These are phyloP conservation scores for Daldinia caldariorum DNA, from an alignment of 495 filamentous ascomycete species.

Conservation along the genomic window DNA sequence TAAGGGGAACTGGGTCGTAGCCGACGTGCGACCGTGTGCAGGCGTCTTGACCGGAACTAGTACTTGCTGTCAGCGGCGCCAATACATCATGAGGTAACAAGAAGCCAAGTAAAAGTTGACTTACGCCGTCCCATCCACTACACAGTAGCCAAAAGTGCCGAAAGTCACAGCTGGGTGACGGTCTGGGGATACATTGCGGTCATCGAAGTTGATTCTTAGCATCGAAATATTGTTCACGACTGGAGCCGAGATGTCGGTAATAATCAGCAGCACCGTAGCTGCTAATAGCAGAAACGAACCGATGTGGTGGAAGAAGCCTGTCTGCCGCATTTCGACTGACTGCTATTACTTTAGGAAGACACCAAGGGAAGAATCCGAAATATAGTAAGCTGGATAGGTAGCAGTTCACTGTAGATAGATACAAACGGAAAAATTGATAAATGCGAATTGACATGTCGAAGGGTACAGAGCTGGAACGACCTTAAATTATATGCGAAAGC, in stretches of 20 bases:
- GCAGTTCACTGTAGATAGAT: constrained; percentile 5
- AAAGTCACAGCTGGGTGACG: constrained; percentile 56
- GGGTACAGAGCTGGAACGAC: constrained; percentile 9
- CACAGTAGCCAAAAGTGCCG: constrained; percentile 68
- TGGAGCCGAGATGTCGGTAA: constrained; percentile 67
- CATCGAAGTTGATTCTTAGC: constrained; percentile 59
- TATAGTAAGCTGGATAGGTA: neutral
- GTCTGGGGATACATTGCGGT: constrained; percentile 13
- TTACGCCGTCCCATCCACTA: constrained; percentile 49
- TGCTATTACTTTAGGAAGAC: constrained; percentile 3
- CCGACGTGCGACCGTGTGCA: constrained; percentile 60
- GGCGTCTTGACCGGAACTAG: constrained; percentile 49
- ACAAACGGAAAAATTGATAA: constrained; percentile 20
- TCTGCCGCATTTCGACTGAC: constrained; percentile 53
- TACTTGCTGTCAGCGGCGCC: constrained; percentile 27
- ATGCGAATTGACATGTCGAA: constrained; percentile 1
- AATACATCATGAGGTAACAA: neutral
- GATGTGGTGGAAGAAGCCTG: constrained; percentile 65
- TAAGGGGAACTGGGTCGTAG: constrained; percentile 61
- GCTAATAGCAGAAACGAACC: constrained; percentile 68
- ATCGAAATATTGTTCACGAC: constrained; percentile 63
- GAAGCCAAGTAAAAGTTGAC: constrained; percentile 15
- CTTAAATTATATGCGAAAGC: constrained; percentile 28
- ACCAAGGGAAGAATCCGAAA: too few species aligned
- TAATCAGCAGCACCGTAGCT: constrained; percentile 63